Percentiles rank a stretch among this genome's conserved stretches.
Conservation (phyloP, 208 protist species). For the Wallacemonas rigidus region DNA sequence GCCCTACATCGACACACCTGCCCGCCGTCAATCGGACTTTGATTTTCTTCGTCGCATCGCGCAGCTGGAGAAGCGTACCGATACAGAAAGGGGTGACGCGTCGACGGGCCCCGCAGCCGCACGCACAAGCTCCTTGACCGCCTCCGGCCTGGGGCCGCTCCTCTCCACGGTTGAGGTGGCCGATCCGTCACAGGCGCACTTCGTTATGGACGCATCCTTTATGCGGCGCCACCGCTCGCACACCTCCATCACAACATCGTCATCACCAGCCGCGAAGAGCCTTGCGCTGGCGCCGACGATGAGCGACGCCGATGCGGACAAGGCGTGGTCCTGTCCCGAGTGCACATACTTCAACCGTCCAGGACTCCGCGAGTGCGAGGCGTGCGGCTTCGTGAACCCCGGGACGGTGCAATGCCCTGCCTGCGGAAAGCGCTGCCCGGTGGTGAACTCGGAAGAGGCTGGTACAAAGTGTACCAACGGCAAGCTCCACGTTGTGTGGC, state of each 20-base stretch:
- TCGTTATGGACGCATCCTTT: conserved; percentile 47
- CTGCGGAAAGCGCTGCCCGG: conserved; percentile 28
- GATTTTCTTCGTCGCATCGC: conserved; percentile 48
- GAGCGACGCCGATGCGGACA: neutral
- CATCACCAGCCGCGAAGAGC: neutral
- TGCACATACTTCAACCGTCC: conserved; percentile 60
- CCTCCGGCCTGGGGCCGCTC: conserved; percentile 21
- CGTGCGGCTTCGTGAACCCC: conserved; percentile 41
- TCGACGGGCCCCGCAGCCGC: conserved; percentile 11
- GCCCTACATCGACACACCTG: conserved; percentile 52
- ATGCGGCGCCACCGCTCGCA: conserved; percentile 23
- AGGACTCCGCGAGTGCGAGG: conserved; percentile 30
- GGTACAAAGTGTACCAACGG: conserved; percentile 36
- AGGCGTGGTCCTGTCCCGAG: conserved; percentile 47
- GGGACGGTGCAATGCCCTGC: conserved; percentile 38
- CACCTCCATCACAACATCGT: conserved; percentile 1
- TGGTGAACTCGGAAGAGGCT: neutral
- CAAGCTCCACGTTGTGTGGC: conserved; percentile 65
- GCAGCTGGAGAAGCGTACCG: conserved; percentile 23
- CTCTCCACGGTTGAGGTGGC: conserved; percentile 30
- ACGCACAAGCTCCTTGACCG: neutral
- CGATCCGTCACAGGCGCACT: conserved; percentile 40
- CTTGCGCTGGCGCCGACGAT: neutral
- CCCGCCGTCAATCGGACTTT: conserved; percentile 43
- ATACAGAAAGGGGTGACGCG: neutral